Evolutionary conservation across 1,284 basidiomycete genomes (phyloP), one percentile per base, ranked within the genome.

Genomic region (Ustilago lituana): DNA sequence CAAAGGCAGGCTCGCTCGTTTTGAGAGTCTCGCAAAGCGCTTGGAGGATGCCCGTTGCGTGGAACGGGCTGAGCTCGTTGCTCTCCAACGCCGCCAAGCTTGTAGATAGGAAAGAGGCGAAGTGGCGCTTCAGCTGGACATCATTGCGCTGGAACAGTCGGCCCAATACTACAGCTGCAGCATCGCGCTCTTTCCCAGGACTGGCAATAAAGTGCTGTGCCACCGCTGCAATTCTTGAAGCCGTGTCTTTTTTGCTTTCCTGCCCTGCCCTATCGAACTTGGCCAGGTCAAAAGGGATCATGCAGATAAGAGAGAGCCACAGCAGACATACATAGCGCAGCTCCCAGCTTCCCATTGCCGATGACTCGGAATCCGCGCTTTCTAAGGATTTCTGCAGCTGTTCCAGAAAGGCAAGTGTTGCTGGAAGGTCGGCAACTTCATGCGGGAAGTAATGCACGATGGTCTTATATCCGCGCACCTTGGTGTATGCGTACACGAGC

Each of bases 241-340:
- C 87, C 85, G 31, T 88, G 87, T 67, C 43, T 1, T 60, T 55
- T 15, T 60, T 46, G 38, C 12, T 23, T 2, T 11, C 12, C 23
- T 48, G 84, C 11, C 78, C 80, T 49, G 88, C 87, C n/a, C 69
- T 50, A 76, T 94, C 91, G 52, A 97, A 92, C 62, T 92, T 91
- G 15, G 88, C 85, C 41, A 99, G 85, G 78, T 92, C 89, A 81
- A 99, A 99, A 0, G 96, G 96, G 19, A 98, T 89, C 84, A 93
- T 93, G 83, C 91, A 91, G 48, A 98, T 90, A 15, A 98, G 87
- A 15, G 93, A 92, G 11, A 98, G 86, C 95, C 96, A 98, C 2
- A 98, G 85, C 5, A 98, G 85, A 20, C 92, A 85, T 14, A 91
- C 86, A 76, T 96, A 94, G 55, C 93, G 89, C 46, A 94, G 83